Evolutionary conservation across 371 early-diverging fungal genomes (phyloP).

Genomic region (Mucor saturninus): DNA sequence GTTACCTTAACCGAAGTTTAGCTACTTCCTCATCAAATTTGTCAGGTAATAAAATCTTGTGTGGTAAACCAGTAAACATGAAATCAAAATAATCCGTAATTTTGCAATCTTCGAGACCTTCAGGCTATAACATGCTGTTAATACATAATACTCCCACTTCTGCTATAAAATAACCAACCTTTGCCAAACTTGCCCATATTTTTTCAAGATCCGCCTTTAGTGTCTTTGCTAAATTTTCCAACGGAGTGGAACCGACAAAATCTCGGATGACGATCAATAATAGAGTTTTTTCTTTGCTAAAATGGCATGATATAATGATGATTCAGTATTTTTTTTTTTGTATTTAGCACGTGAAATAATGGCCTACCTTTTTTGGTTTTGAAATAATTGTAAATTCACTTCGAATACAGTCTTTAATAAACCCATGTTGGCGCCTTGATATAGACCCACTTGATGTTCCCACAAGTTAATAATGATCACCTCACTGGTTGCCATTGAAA

Average conservation of each 20-base stretch:
- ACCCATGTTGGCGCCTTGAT: slow-evolving; percentile 99
- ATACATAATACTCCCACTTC: background rate
- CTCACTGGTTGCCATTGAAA: slow-evolving; percentile 94
- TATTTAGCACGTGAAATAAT: background rate
- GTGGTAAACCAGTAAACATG: slow-evolving; percentile 87
- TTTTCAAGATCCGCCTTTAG: slow-evolving; percentile 83
- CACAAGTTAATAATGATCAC: slow-evolving; percentile 97
- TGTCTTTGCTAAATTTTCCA: slow-evolving; percentile 79
- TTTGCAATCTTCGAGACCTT: slow-evolving; percentile 76
- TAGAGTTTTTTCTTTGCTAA: slow-evolving; percentile 81
- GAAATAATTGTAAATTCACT: slow-evolving; percentile 96
- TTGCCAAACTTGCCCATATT: slow-evolving; percentile 88
- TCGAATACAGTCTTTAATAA: slow-evolving; percentile 97
- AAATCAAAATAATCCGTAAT: slow-evolving; percentile 94
- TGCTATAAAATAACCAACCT: slow-evolving; percentile 48
- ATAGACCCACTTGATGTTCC: slow-evolving; percentile 98
- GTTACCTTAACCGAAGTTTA: slow-evolving; percentile 72
- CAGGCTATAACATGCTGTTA: slow-evolving; percentile 56
- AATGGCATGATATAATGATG: background rate
- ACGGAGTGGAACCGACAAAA: slow-evolving; percentile 87
- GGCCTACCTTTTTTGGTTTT: slow-evolving; percentile 63
- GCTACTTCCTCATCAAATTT: slow-evolving; percentile 80
- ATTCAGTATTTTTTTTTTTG: background rate
- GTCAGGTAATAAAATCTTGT: slow-evolving; percentile 86
- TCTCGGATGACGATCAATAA: slow-evolving; percentile 97